Evolutionary conservation across 2,329 filamentous ascomycete species (phyloP), one percentile per base, ranked within the genome.

Genomic region (Cordyceps farinosa): DNA sequence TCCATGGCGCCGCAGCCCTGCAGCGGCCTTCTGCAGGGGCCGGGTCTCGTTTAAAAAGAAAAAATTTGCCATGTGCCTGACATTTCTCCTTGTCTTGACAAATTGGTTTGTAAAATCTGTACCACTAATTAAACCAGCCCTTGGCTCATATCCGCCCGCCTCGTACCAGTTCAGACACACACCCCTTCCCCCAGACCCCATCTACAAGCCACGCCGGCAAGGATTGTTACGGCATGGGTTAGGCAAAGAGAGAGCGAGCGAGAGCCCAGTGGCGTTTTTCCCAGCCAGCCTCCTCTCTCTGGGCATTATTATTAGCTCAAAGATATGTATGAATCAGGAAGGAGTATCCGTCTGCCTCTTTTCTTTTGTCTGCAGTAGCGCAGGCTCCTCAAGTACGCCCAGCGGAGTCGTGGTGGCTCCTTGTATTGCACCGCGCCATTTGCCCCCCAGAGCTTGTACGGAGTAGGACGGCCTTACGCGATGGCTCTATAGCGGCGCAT

Each of bases 261-360:
- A 34, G 22, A 17, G 5, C 34, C 42, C 10, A 22, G 55, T 38
- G 55, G 42, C 54, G 54, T 13, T 27, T 29, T 38, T 27, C n/a
- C 51, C 22, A 38, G 52, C 27, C 36, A 29, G 32, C 52, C 52
- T 44, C 38, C 52, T 44, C 38, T 44, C 22, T 11, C 32, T 38
- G 17, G 54, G 42, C 42, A 34, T 6, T 34, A 34, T 27, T 48
- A 34, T 27, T 48, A 36, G 30, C 55, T 32, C 55, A 58, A 22
- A 58, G 55, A 58, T 50, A 50, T 50, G 55, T 58, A 58, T 48
- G n/a, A 48, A 58, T 58, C 22, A 38, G 55, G 44, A 48, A 58
- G 55, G 55, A 58, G 17, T 13, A 22, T 8, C 4, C 13, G 40
- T 10, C 30, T 22, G 22, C 44, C 38, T 36, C 5, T 6, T 36